phyloP scores from a whole-genome alignment of 345 rosid genomes.

The Triadica sebifera region DNA sequence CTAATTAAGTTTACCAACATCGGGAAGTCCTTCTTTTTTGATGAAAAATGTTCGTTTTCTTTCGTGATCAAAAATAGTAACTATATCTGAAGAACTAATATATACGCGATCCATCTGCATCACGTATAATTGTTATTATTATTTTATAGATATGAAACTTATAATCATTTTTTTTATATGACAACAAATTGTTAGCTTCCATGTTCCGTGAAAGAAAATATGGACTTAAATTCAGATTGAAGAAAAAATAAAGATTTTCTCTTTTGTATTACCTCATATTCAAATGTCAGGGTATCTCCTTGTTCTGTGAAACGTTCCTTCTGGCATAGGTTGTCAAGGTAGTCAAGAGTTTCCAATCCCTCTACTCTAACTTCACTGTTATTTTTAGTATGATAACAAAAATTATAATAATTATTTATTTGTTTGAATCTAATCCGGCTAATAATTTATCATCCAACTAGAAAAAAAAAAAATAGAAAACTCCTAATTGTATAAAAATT shows the following conservation, averaged over 20 bases:
- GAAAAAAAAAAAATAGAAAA: not conserved
- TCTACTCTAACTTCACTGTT: slow-evolving; percentile 84
- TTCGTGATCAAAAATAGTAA: slow-evolving; percentile 80
- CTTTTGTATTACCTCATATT: slow-evolving; percentile 65
- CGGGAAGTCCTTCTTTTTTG: slow-evolving; percentile 83
- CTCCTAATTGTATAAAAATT: too few species aligned
- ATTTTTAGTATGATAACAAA: too few species aligned
- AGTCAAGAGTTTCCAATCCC: slow-evolving; percentile 93
- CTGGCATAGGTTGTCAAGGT: slow-evolving; percentile 69
- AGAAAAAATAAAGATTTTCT: not conserved
- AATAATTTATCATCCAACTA: too few species aligned
- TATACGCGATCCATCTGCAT: slow-evolving; percentile 80
- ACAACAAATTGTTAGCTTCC: too few species aligned
- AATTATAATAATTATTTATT: too few species aligned
- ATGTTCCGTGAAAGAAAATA: too few species aligned
- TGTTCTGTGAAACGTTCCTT: slow-evolving; percentile 87
- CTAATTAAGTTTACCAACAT: too few species aligned
- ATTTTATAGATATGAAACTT: too few species aligned
- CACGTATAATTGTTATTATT: too few species aligned
- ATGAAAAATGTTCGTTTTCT: slow-evolving; percentile 66
- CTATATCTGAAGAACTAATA: slow-evolving; percentile 51
- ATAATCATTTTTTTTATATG: too few species aligned
- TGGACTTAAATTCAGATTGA: not conserved
- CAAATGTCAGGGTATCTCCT: slow-evolving; percentile 83
- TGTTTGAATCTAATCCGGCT: too few species aligned